Base-by-base conservation (phyloP, 2,329 filamentous ascomycete species). In the Aspergillus ustus region DNA sequence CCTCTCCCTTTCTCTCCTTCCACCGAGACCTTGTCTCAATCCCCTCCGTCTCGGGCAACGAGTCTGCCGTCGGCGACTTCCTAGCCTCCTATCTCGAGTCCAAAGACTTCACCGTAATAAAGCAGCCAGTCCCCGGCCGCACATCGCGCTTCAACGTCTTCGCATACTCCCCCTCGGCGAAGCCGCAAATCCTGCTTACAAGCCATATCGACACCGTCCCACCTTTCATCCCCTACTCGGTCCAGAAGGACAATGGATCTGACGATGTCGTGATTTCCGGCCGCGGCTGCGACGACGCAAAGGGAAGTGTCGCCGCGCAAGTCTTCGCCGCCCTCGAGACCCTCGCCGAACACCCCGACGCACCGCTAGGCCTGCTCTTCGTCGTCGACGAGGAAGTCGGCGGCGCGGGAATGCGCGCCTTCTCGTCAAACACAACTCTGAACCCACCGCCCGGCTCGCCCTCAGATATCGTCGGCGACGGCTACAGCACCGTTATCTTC, bases 371-470 rank as follows among this genome's bases (percentile, higher is more conserved):
- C 0, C 75, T 89, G 2, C 80, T 89, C 28, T 88, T 85, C 70
- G 87, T 89, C 1, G 91, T 97, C 0, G 93, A 92, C 62, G 94
- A 99, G 76, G 94, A 98, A 76, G 84, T 83, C 2, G 82, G 82
- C 3, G 94, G 94, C 9, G 89, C 90, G 64, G 94, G 94, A 8
- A 98, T 98, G 94, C 76, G 75, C 54, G 70, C 75, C 53, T 82
- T 81, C 69, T 81, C 79, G 13, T 58, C 25, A 46, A 61, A 74
- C 7, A 81, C 82, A 62, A 69, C 84, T 76, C 83, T 87, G 69
- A 79, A 55, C 64, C 57, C 72, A 2, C 9, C 83, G 37, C 68
- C 75, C 46, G 71, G 80, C 61, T 37, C 44, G 4, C 53, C 53
- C 11, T 56, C 53, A 9, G n/a, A 31, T n/a, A 28, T 56, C 13